phyloP scores from a whole-genome alignment of 2,329 filamentous ascomycete genomes.

The Penicillium sp. region DNA sequence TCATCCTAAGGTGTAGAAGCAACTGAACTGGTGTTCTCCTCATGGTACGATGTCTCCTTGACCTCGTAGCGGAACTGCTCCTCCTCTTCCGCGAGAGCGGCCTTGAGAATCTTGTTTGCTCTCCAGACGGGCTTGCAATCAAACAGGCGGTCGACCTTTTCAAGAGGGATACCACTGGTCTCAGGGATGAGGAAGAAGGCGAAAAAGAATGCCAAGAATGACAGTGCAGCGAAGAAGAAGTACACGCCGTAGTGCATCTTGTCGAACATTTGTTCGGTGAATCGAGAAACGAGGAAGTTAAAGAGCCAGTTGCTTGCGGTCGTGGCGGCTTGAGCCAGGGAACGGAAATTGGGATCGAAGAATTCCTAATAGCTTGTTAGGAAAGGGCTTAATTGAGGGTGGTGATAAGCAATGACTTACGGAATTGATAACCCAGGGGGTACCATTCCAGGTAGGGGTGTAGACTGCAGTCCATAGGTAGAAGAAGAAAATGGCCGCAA shows the following conservation, averaged over 20 bases:
- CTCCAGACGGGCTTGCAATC: conserved; percentile 38
- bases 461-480: conserved; percentile 73
- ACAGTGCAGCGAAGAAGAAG: conserved; percentile 66
- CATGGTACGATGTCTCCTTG: conserved; percentile 23
- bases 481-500: conserved; percentile 60
- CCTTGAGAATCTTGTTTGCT: conserved; percentile 36
- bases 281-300: conserved; percentile 37
- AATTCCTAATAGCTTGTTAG: conserved; percentile 51
- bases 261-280: conserved; percentile 43
- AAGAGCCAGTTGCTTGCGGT: conserved; percentile 38
- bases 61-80: conserved; percentile 34
- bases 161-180: conserved; percentile 64
- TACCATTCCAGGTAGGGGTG: conserved; percentile 70
- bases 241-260: conserved; percentile 60
- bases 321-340: conserved; percentile 69
- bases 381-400: neutral
- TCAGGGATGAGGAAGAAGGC: conserved; percentile 64
- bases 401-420: conserved; percentile 14
- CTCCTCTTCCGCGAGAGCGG: conserved; percentile 36
- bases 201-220: conserved; percentile 58
- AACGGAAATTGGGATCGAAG: conserved; percentile 67
- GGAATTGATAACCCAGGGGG: conserved; percentile 71
- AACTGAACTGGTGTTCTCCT: conserved; percentile 14
- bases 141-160: conserved; percentile 65
- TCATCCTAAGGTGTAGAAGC: neutral